Conservation (phyloP, 257 asterid genomes). For the Nicotiana benthamiana region DNA sequence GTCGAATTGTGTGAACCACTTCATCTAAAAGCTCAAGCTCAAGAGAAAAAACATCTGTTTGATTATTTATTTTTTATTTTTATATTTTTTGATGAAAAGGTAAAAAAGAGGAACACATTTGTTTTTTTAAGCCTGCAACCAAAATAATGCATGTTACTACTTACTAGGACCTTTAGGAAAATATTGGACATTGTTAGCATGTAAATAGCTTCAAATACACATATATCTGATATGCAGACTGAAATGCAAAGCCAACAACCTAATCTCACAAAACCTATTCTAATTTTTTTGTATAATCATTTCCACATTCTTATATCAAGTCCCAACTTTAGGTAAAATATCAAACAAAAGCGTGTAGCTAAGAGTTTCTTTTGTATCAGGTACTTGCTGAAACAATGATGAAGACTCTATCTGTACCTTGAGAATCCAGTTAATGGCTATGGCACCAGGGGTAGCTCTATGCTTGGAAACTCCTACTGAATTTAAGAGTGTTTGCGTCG, state of each 20-base stretch:
- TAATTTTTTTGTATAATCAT: neutral
- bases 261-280: neutral
- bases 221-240: neutral
- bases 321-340: neutral
- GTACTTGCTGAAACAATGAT: neutral
- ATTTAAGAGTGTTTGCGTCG: conserved; percentile 79
- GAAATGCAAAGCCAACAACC: neutral
- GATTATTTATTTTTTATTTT: neutral
- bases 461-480: conserved; percentile 81
- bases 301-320: neutral
- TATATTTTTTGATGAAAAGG: too few species aligned
- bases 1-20: neutral
- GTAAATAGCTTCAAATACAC: neutral
- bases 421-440: conserved; percentile 98
- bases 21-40: neutral
- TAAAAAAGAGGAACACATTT: neutral
- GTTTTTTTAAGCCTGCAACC: neutral
- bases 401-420: conserved; percentile 40
- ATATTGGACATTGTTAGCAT: neutral
- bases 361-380: neutral
- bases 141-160: neutral
- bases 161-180: neutral
- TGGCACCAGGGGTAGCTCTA: conserved; percentile 66
- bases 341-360: neutral
- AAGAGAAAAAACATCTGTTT: neutral